Evolutionary conservation across 768 basidiomycete genomes (phyloP), one percentile per base, ranked within the genome.

Genomic region (Lactarius deliciosus): DNA sequence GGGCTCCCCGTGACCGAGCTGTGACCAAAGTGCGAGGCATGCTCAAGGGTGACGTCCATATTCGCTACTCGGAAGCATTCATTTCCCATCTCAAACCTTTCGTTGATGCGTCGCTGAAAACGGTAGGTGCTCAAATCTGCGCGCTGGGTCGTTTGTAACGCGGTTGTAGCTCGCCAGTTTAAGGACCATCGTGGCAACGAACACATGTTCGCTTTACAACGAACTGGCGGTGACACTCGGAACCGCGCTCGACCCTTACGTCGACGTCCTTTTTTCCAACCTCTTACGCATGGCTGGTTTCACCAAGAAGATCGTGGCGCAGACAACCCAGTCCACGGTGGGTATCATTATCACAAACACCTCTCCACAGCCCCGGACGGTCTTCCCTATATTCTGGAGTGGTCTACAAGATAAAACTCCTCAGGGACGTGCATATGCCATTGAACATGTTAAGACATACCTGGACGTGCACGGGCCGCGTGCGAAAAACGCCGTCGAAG

Each of bases 291-390:
- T 98, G 91, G 86, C 91, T 34, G 88, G 87, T 9, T 87, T 92
- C 63, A 98, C 96, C 38, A 99, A 99, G 78, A 96, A 96, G 75
- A 87, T 98, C 57, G 85, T 87, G 28, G 93, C 91, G 5, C 88
- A 93, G 64, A 89, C 89, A 66, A 92, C 96, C 0, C 97, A 98
- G 75, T 79, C 82, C 2, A 81, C 86, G 1, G 83, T 92, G 10
- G 81, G 82, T 1, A 77, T 81, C n/a, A 79, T 98, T 65, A 85
- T 98, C 22, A 80, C 80, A 1, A 77, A 90, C 71, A 84, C 88
- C 2, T 88, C 92, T 3, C 80, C 86, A 57, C 89, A 88, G 68
- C 88, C 94, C 11, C 86, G 89, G 34, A 75, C 84, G 4, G 74
- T 91, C 63, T 75, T 96, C 4, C 82, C 89, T 11, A 81, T 93